Evolutionary conservation across 2,329 filamentous ascomycete species (phyloP).

Genomic region (Sporothrix globosa): DNA sequence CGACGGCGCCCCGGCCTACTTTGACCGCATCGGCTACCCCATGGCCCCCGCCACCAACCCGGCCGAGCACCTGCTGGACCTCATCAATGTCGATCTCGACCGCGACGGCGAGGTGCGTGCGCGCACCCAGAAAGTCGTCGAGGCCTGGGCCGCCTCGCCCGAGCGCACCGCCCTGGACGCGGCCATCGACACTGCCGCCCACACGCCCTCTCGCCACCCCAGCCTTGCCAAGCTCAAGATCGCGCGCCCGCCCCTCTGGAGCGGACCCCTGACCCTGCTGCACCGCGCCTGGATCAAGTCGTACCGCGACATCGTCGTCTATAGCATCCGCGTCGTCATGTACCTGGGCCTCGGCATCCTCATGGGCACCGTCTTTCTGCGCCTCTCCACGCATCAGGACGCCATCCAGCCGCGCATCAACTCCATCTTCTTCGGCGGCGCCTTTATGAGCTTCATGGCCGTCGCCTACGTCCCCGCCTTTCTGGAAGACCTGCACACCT

Average conservation of each 20-base stretch:
- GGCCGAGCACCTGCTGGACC: constrained; percentile 77
- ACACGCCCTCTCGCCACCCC: constrained; percentile 39
- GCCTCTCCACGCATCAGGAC: constrained; percentile 67
- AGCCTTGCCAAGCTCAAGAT: constrained; percentile 35
- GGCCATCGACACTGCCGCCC: constrained; percentile 34
- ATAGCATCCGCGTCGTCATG: constrained; percentile 81
- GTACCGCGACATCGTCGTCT: constrained; percentile 81
- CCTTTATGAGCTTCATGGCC: constrained; percentile 80
- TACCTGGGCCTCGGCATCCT: constrained; percentile 68
- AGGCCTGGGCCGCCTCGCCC: constrained; percentile 38
- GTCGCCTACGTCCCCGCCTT: constrained; percentile 84
- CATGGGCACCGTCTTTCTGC: constrained; percentile 87
- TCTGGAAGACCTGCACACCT: constrained; percentile 75
- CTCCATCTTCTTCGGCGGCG: constrained; percentile 72
- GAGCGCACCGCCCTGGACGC: background rate
- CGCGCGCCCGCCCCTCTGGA: constrained; percentile 50
- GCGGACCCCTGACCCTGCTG: constrained; percentile 66
- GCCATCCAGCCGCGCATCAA: constrained; percentile 83
- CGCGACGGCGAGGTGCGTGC: constrained; percentile 51
- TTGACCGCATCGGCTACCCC: constrained; percentile 68
- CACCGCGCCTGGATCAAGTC: constrained; percentile 82
- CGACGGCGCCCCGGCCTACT: constrained; percentile 74
- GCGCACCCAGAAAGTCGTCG: constrained; percentile 57
- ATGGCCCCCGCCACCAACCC: constrained; percentile 75
- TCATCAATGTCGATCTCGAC: constrained; percentile 77